Conservation (phyloP, 345 rosid genomes). For the Lagerstroemia speciosa region DNA sequence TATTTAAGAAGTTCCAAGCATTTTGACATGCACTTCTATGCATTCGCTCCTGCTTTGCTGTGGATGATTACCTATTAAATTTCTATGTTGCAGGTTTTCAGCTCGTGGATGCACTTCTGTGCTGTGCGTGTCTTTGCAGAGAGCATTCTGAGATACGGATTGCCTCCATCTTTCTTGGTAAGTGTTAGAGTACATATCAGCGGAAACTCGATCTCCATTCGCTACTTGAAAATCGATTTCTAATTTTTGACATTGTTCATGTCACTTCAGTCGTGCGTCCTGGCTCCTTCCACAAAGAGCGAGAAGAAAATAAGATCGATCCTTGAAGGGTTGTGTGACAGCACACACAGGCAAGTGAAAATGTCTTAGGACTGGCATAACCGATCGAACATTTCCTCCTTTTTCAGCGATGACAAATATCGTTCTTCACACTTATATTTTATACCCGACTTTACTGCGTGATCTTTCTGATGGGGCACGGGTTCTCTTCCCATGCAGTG, state of each 20-base stretch:
- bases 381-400: neutral
- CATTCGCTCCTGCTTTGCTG: neutral
- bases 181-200: slow-evolving; percentile 7
- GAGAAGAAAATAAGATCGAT: slow-evolving; percentile 94
- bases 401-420: no score
- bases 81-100: slow-evolving; percentile 62
- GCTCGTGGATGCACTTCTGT: slow-evolving; percentile 99
- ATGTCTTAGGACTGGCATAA: neutral
- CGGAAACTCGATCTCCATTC: neutral
- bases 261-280: slow-evolving; percentile 66
- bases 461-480: no score
- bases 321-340: slow-evolving; percentile 71
- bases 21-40: neutral
- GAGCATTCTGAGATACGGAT: slow-evolving; percentile 96
- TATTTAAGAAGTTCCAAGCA: neutral
- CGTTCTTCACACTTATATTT: no score
- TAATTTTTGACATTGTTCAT: slow-evolving; percentile 7
- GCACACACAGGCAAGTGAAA: slow-evolving; percentile 65
- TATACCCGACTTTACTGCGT: no score
- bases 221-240: neutral
- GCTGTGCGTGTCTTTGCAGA: slow-evolving; percentile 91
- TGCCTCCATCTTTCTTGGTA: slow-evolving; percentile 97
- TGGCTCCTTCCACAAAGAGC: slow-evolving; percentile 66
- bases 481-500: no score
- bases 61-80: neutral